Evolutionary conservation across 192 early-diverging fungal species (phyloP), one percentile per base, ranked within the genome.

Genomic region (Gamsiella multidivaricata): DNA sequence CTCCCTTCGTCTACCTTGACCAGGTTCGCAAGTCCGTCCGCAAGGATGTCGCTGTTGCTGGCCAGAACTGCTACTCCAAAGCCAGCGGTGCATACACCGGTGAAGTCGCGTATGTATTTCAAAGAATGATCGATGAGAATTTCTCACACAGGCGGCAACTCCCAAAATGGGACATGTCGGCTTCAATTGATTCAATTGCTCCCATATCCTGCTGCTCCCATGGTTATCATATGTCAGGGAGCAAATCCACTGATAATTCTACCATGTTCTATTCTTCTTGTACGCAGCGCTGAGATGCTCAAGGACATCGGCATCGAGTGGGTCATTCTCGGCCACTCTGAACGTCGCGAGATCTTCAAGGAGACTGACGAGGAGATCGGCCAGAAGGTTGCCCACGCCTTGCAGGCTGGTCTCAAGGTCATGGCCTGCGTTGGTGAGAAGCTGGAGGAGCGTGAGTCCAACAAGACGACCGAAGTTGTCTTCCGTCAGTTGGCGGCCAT

Each of bases 321-420:
- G 98, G 92, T 92, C 58, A 96, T 99, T 71, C 84, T 98, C 69
- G 98, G 98, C 60, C 98, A 99, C 90, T 98, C 96, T 68, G 98
- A 99, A 83, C 94, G 98, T 75, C 90, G 98, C 79, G 93, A 94
- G 82, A 90, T 94, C 80, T 95, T 96, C 81, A 79, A 82, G 25
- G 98, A 98, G 84, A 85, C 90, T 37, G 92, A 95, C 80, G 91
- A 97, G 51, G 90, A 91, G 78, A 42, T 95, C 54, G 98, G 94
- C 64, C 88, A 91, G 64, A 99, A 99, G 90, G 87, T 88, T 63
- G 90, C 90, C 60, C 90, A 91, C 85, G 98, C 97, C 52, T 81
- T 98, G 69, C 88, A 85, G 59, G 84, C 90, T n/a, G 94, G 93
- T 60, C 83, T 99, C 64, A 93, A 91, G 73, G 96, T 98, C 14